Base-by-base conservation (phyloP, 352 stramenopile genomes). In the Globisporangium okanoganense region DNA sequence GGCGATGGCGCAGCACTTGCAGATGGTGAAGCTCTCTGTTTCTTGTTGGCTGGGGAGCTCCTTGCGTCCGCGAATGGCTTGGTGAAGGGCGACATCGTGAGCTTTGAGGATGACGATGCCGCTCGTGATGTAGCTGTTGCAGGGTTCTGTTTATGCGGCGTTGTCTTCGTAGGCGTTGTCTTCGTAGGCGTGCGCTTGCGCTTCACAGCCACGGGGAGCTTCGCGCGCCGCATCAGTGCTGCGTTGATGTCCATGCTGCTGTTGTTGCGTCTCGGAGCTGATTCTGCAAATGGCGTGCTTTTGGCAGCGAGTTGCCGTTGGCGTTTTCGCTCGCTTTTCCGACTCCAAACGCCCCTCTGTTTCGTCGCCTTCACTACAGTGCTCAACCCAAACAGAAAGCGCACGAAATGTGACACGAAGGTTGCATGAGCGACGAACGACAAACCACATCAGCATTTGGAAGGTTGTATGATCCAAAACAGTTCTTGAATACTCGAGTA, bases 141-240 rank as follows among this genome's bases (percentile, higher is more conserved):
- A 22, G 43, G 0, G 2, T 3, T 63, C 63, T 62, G 62, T 52
- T 68, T 70, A 33, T 10, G 51, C 27, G 12, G 48, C 7, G 43
- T 43, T n/a, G 49, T 29, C 24, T 61, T 60, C 2, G 72, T 57
- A 2, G 66, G 24, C 57, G 61, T 70, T n/a, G 49, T 29, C 24
- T 61, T 60, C 2, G 72, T 57, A 2, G 66, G 24, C 57, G 61
- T 70, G 14, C 68, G 70, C 61, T 82, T 84, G 52, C 69, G 71
- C 60, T 79, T 85, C 20, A 67, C 33, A 2, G 70, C 47, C 3
- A 68, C 53, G 16, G 71, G 62, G 16, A 56, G 51, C 71, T 74
- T 85, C 10, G 35, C 45, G 31, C 71, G 69, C 20, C 69, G 62
- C 76, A 86, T 86, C 6, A 88, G 67, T 16, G 64, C 68, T 24